Evolutionary conservation across 2,329 filamentous ascomycete genomes (phyloP), one percentile per base, ranked within the genome.

Genomic region (Sclerotiophoma versabilis): DNA sequence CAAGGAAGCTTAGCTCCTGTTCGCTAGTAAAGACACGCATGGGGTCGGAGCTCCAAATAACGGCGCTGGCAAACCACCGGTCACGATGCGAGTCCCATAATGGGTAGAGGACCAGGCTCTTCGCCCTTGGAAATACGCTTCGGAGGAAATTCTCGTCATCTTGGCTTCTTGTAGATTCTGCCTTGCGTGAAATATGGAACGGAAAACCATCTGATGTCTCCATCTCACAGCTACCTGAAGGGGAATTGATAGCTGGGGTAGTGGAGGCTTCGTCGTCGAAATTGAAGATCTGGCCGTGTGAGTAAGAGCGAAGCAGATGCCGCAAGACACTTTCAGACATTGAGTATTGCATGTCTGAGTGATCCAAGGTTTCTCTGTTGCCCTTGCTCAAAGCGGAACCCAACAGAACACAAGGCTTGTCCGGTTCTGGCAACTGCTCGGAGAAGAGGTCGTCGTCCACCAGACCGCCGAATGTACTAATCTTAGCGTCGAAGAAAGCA

Each of bases 1-100:
- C 68, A 17, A 77, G 64, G 43, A 72, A 76, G 44, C 68, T 72
- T 2, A 77, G 59, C 27, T 76, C 73, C 44, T 73, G 71, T 34
- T 73, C 72, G 34, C 61, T 69, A 5, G 70, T 76, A 33, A 76
- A 74, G 9, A 76, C 65, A 5, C 73, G 70, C 60, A 71, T 73
- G 1, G 71, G 69, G 48, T 73, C 68, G 5, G 68, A 72, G 30
- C 67, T 73, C 74, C 73, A 76, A 8, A 74, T 70, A 23, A 76
- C 60, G n/a, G 68, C 66, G 26, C 70, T 73, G 5, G 74, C 71
- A 56, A 69, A 76, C 69, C 73, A 77, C 23, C 73, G 63, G 17
- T 75, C 71, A 14, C 71, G 69, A 39, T 73, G 72, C 2, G 68
- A 65, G 46, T 78, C 75, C 72, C 74, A 77, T 11, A 78, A 44